Percentiles rank a stretch among this genome's conserved stretches.
Conservation (phyloP, 352 stramenopile genomes). For the Pythium oligandrum region DNA sequence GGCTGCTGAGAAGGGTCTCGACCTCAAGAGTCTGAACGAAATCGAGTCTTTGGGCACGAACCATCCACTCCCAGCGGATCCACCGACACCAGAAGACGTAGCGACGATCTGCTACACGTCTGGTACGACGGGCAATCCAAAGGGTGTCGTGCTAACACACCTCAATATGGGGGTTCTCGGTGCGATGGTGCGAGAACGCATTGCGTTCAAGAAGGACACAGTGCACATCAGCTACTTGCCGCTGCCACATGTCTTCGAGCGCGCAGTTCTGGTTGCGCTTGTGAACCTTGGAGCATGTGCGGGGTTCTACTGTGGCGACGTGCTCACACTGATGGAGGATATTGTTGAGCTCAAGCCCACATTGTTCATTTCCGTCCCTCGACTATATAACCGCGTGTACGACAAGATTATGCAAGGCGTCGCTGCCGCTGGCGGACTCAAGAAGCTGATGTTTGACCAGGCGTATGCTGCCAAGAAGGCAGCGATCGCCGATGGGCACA, state of each 20-base stretch:
- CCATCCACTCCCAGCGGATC: slow-evolving; percentile 24
- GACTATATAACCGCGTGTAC: slow-evolving; percentile 95
- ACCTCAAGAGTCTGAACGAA: slow-evolving; percentile 26
- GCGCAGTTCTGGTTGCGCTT: slow-evolving; percentile 83
- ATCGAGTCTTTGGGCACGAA: slow-evolving; percentile 20
- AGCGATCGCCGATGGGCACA: slow-evolving; percentile 26
- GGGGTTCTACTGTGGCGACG: slow-evolving; percentile 78
- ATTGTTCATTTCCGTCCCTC: slow-evolving; percentile 87
- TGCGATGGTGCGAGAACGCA: slow-evolving; percentile 13
- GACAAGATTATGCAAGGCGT: slow-evolving; percentile 88
- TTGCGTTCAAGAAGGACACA: slow-evolving; percentile 38
- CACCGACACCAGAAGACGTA: slow-evolving; percentile 59
- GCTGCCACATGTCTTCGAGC: slow-evolving; percentile 94
- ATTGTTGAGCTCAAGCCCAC: slow-evolving; percentile 86
- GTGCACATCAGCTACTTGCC: slow-evolving; percentile 94
- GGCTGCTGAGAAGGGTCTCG: slow-evolving; percentile 16
- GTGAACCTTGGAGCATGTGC: slow-evolving; percentile 70
- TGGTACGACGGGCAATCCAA: slow-evolving; percentile 92
- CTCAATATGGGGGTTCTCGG: slow-evolving; percentile 30
- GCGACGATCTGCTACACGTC: slow-evolving; percentile 91
- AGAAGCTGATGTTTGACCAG: slow-evolving; percentile 43
- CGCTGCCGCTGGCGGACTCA: slow-evolving; percentile 24
- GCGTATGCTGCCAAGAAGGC: slow-evolving; percentile 35
- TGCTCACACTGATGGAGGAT: slow-evolving; percentile 90
- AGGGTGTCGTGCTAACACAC: slow-evolving; percentile 92